Evolutionary conservation across 768 basidiomycete genomes (phyloP).

Genomic region (Boletellus emodensis): DNA sequence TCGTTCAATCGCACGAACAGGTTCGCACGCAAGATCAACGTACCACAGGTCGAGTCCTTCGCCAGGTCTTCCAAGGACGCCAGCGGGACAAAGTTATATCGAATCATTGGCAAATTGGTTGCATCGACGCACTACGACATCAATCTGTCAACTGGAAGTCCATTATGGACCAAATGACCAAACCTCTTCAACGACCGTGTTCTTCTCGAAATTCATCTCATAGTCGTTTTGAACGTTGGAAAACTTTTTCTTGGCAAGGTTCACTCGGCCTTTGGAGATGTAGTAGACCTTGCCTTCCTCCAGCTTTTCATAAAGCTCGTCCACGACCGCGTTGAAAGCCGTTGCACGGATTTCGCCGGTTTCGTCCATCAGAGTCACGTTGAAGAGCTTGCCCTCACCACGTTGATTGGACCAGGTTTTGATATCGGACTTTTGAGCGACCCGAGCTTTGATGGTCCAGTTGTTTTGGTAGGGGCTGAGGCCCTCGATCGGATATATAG

Average conservation of each 20-base stretch:
- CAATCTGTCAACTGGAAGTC: constrained; percentile 4
- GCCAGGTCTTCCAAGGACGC: constrained; percentile 54
- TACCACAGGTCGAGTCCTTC: constrained; percentile 85
- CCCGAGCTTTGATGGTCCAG: constrained; percentile 97
- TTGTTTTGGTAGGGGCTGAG: constrained; percentile 97
- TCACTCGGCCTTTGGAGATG: constrained; percentile 86
- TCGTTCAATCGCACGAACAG: background rate
- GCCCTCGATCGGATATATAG: constrained; percentile 82
- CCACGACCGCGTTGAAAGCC: constrained; percentile 82
- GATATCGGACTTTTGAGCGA: constrained; percentile 85
- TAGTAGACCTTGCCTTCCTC: constrained; percentile 93
- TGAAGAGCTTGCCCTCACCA: constrained; percentile 96
- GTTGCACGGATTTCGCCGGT: constrained; percentile 90
- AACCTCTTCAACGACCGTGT: constrained; percentile 87
- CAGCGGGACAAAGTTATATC: constrained; percentile 77
- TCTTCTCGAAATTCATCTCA: constrained; percentile 80
- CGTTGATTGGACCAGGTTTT: constrained; percentile 83
- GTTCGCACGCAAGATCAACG: constrained; percentile 18
- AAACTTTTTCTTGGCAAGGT: constrained; percentile 97
- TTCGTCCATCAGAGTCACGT: constrained; percentile 90
- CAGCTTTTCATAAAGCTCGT: constrained; percentile 77
- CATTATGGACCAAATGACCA: constrained; percentile 13
- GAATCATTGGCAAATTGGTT: constrained; percentile 70
- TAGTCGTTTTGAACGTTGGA: constrained; percentile 88
- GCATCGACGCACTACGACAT: constrained; percentile 72